Evolutionary conservation across 192 early-diverging fungal genomes (phyloP).

Genomic region (Funneliformis mosseae): DNA sequence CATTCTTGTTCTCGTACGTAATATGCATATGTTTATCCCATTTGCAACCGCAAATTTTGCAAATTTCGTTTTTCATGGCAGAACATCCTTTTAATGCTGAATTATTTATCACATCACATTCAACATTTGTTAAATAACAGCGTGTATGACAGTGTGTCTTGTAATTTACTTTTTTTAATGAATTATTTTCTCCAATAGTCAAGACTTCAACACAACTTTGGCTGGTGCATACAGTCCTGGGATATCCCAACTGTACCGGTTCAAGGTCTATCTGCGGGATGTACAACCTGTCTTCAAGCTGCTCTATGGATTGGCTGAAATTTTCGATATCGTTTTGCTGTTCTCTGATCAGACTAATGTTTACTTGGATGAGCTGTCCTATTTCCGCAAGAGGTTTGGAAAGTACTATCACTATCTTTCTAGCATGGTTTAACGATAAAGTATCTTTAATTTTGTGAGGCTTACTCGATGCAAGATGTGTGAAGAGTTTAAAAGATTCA

Average conservation of each 20-base stretch:
- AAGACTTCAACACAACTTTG: neutral
- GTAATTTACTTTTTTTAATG: slow-evolving; percentile 32
- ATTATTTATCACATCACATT: slow-evolving; percentile 34
- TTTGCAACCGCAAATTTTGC: slow-evolving; percentile 30
- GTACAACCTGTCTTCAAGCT: slow-evolving; percentile 32
- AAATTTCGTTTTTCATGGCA: slow-evolving; percentile 35
- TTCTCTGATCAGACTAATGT: slow-evolving; percentile 34
- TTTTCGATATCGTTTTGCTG: slow-evolving; percentile 33
- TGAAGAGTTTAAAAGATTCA: slow-evolving; percentile 34
- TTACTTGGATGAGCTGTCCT: slow-evolving; percentile 32
- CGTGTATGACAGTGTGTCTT: slow-evolving; percentile 37
- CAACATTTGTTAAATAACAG: slow-evolving; percentile 35
- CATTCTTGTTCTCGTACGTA: slow-evolving; percentile 21
- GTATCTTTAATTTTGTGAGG: slow-evolving; percentile 40
- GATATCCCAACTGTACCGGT: slow-evolving; percentile 30
- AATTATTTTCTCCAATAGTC: too few relatives aligned
- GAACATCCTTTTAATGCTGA: slow-evolving; percentile 21
- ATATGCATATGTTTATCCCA: slow-evolving; percentile 40
- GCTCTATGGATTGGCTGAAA: slow-evolving; percentile 24
- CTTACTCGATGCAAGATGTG: slow-evolving; percentile 19
- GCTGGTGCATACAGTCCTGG: slow-evolving; percentile 39
- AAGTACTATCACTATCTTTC: slow-evolving; percentile 34
- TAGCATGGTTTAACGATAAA: slow-evolving; percentile 39
- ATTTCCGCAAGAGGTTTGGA: slow-evolving; percentile 36
- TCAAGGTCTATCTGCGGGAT: slow-evolving; percentile 33